A percentile compares a stretch with the other conserved stretches of the same genome.
Conservation (phyloP, 2,329 filamentous ascomycete genomes). For the Diaporthe sp. region DNA sequence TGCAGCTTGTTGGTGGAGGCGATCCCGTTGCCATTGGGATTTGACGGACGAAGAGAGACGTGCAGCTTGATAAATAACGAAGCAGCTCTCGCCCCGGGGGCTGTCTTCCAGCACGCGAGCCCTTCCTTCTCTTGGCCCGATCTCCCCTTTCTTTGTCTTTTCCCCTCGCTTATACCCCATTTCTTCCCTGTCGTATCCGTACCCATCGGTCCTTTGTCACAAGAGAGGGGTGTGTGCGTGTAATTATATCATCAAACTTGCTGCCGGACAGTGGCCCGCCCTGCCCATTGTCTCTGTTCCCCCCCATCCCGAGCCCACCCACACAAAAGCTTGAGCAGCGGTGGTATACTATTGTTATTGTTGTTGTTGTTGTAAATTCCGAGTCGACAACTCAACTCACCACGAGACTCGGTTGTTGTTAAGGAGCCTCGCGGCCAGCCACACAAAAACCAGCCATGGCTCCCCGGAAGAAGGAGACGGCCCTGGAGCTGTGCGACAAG, state of each 20-base stretch:
- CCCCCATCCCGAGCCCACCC: not conserved
- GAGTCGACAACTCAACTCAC: no score
- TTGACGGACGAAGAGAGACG: not conserved
- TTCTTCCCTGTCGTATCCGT: not conserved
- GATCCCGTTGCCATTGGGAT: constrained; percentile 20
- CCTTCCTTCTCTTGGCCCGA: constrained; percentile 4
- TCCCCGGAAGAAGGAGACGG: constrained; percentile 46
- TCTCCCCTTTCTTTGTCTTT: constrained; percentile 17
- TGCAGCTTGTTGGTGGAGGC: constrained; percentile 2
- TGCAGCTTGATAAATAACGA: constrained; percentile 30
- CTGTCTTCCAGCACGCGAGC: constrained; percentile 10
- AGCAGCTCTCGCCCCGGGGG: constrained; percentile 7
- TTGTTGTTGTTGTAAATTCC: not conserved
- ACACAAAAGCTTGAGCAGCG: not conserved
- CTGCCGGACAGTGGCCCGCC: constrained; percentile 31
- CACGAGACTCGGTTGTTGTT: not conserved
- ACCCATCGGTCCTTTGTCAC: not conserved
- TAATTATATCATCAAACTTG: constrained; percentile 23
- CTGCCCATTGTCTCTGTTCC: constrained; percentile 1
- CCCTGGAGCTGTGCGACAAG: constrained; percentile 67
- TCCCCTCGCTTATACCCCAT: constrained; percentile 21
- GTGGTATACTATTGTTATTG: not conserved
- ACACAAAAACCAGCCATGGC: constrained; percentile 41
- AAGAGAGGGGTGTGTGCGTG: constrained; percentile 10
- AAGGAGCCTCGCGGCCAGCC: not conserved